phyloP scores from a whole-genome alignment of 1,284 basidiomycete genomes.

The Entoloma clypeatum region DNA sequence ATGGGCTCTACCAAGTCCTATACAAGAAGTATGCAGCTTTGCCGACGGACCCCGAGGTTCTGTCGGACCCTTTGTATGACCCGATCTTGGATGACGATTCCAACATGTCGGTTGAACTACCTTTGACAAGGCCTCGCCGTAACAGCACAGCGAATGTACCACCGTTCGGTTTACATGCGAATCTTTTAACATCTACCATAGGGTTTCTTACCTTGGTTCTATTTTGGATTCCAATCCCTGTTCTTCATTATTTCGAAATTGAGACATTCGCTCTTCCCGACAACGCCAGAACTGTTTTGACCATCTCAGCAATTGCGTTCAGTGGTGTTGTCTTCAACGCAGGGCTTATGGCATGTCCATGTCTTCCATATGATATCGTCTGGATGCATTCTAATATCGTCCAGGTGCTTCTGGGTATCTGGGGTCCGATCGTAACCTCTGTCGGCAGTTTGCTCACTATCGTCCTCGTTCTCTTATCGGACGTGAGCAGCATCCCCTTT shows the following conservation, averaged over 20 bases:
- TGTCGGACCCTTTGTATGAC: slow-evolving; percentile 41
- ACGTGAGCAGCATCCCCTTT: slow-evolving; percentile 37
- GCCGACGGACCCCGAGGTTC: slow-evolving; percentile 51
- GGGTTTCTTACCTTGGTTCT: slow-evolving; percentile 61
- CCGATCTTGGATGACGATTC: slow-evolving; percentile 38
- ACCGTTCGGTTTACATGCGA: slow-evolving; percentile 78
- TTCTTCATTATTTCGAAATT: slow-evolving; percentile 57
- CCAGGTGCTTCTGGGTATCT: slow-evolving; percentile 71
- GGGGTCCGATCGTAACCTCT: slow-evolving; percentile 83
- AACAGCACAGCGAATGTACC: slow-evolving; percentile 46
- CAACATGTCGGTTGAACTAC: slow-evolving; percentile 15
- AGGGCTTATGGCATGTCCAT: slow-evolving; percentile 62
- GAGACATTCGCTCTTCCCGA: slow-evolving; percentile 61
- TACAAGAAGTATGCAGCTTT: slow-evolving; percentile 78
- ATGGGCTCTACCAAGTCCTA: slow-evolving; percentile 73
- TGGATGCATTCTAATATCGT: slow-evolving; percentile 10
- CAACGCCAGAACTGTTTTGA: slow-evolving; percentile 37
- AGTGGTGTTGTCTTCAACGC: slow-evolving; percentile 74
- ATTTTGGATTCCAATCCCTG: slow-evolving; percentile 70
- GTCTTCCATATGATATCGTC: slow-evolving; percentile 5
- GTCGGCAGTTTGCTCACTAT: slow-evolving; percentile 83
- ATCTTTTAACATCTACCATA: slow-evolving; percentile 65
- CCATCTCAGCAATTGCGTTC: slow-evolving; percentile 59
- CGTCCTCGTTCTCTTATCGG: slow-evolving; percentile 73
- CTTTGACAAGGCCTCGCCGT: slow-evolving; percentile 11